Percentiles rank a stretch among this genome's conserved stretches.
Conservation (phyloP, 768 basidiomycete genomes). For the Hericium coralloides region DNA sequence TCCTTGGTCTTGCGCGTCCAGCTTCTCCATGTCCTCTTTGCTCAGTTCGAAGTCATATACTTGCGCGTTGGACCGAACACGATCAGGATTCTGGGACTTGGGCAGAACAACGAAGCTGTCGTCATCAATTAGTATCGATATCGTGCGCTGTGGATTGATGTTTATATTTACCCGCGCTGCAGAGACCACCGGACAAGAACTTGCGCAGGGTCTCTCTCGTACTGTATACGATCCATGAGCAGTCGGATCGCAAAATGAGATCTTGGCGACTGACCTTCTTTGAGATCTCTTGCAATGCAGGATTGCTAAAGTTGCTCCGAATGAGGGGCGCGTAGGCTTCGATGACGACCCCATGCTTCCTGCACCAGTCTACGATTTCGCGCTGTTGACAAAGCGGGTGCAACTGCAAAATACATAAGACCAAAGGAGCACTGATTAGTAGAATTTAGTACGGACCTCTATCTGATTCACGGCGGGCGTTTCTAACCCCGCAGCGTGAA, state of each 20-base stretch:
- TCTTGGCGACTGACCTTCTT: constrained; percentile 38
- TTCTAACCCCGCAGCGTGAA: constrained; percentile 49
- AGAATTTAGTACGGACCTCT: constrained; percentile 36
- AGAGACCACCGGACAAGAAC: constrained; percentile 86
- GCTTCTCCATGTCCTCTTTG: constrained; percentile 49
- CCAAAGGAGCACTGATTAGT: not conserved
- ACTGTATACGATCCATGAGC: constrained; percentile 24
- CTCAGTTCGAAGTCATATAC: constrained; percentile 70
- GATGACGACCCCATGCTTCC: constrained; percentile 44
- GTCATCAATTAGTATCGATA: not conserved
- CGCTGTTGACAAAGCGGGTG: constrained; percentile 57
- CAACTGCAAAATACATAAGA: constrained; percentile 36
- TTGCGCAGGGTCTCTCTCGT: constrained; percentile 61
- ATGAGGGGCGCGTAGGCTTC: constrained; percentile 76
- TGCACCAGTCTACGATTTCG: constrained; percentile 39
- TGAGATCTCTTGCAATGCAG: constrained; percentile 44
- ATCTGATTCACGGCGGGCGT: constrained; percentile 75
- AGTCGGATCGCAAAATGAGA: not conserved
- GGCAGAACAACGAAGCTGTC: constrained; percentile 72
- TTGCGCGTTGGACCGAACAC: constrained; percentile 66
- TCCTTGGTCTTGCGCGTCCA: constrained; percentile 69
- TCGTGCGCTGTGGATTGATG: not conserved
- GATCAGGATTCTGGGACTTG: constrained; percentile 61
- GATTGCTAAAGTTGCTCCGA: constrained; percentile 37
- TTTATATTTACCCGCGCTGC: constrained; percentile 58